Base-by-base conservation (phyloP, 768 basidiomycete species). In the Stropharia rugosoannulata region DNA sequence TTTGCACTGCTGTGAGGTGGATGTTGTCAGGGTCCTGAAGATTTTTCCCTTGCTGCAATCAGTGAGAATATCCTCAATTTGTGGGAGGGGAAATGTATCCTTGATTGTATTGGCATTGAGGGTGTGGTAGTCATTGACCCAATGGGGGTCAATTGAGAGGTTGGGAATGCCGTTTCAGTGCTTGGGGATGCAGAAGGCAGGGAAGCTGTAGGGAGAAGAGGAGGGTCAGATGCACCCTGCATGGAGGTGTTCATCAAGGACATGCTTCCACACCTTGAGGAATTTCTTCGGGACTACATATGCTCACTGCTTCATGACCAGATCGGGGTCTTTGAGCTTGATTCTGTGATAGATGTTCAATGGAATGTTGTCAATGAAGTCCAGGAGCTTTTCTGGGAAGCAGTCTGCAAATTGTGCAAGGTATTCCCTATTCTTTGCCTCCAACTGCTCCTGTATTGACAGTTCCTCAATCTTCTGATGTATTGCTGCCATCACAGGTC, bases 281-380 rank as follows among this genome's bases (percentile, higher is more conserved):
- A 73, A 75, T 38, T 72, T 72, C 8, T 65, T 51, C 0, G 72
- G 71, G 32, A 66, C 71, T 1, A 65, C 50, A 46, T 76, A 77
- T 0, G 61, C 56, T 0, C 63, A 57, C 0, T 54, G 47, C 1
- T 55, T 42, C 11, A 72, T 61, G 0, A 58, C 51, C 19, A 66
- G 61, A 2, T 49, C 39, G 13, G 70, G 53, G 18, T 75, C 65
- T 3, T 66, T 68, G 0, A 70, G 45, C 0, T 52, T 35, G 1
- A 75, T 63, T 6, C 37, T 43, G 25, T 52, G 45, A 18, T 42
- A 46, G 0, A 59, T 55, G 39, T 59, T 48, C 16, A 10, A 8
- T 9, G 43, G 43, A 18, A 45, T 9, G 18, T 9, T 10, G 19
- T 45, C 19, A 10, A 45, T 22, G 43, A 10, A 8, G 18, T 10